These are phyloP conservation scores for Boletus patriciae DNA, from an alignment of 768 basidiomycete species.

Conservation along the genomic window DNA sequence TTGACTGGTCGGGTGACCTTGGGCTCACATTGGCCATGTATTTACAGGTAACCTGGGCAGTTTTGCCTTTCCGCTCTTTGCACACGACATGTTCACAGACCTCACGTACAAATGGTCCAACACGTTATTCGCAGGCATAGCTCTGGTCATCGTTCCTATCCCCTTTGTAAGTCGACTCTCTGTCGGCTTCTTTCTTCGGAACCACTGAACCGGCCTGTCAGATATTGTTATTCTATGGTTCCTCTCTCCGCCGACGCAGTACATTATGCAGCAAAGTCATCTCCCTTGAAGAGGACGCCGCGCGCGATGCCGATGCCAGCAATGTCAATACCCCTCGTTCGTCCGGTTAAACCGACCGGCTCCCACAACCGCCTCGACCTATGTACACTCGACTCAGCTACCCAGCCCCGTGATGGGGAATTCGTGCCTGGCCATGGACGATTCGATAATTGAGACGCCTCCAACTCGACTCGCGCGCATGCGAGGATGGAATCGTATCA, in stretches of 20 bases:
- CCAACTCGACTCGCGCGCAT: background rate
- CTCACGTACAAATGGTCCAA: slow-evolving; percentile 63
- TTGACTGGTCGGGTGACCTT: background rate
- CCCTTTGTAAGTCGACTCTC: slow-evolving; percentile 46
- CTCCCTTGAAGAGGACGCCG: background rate
- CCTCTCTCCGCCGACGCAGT: slow-evolving; percentile 28
- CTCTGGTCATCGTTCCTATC: slow-evolving; percentile 52
- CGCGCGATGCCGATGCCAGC: background rate
- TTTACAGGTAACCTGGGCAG: slow-evolving; percentile 49
- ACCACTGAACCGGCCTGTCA: background rate
- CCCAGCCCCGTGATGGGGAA: background rate
- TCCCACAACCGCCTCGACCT: background rate
- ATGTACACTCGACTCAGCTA: background rate
- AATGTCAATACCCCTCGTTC: background rate
- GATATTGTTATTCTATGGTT: slow-evolving; percentile 34
- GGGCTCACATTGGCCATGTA: background rate
- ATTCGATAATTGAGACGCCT: background rate
- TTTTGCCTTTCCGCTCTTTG: slow-evolving; percentile 61
- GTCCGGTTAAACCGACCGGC: background rate
- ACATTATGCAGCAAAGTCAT: slow-evolving; percentile 19
- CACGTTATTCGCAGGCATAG: slow-evolving; percentile 52
- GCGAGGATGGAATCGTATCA: slow-evolving; percentile 5
- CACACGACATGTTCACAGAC: slow-evolving; percentile 52
- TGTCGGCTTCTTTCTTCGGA: background rate
- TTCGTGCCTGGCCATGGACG: slow-evolving; percentile 12